These are phyloP conservation scores for Cryptococcus amylolentus DNA, from an alignment of 1,284 basidiomycete genomes.

Conservation along the genomic window DNA sequence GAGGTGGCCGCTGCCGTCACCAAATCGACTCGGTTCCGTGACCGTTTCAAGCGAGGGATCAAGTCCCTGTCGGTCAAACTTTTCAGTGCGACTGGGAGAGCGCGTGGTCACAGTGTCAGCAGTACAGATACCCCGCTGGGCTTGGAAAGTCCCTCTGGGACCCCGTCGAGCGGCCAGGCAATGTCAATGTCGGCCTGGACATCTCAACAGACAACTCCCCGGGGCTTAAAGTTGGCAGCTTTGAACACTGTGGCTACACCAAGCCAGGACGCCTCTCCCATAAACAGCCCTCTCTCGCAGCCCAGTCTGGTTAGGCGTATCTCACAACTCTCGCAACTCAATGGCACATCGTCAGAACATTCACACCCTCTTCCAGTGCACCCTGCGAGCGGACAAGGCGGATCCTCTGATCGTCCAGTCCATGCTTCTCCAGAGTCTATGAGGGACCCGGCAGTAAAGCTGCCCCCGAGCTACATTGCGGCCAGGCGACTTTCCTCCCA, in stretches of 20 bases:
- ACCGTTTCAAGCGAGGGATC: constrained; percentile 40
- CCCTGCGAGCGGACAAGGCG: background rate
- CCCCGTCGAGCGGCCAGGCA: constrained; percentile 12
- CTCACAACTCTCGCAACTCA: constrained; percentile 25
- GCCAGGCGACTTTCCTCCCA: constrained; percentile 23
- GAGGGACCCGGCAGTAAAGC: constrained; percentile 7
- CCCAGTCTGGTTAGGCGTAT: constrained; percentile 21
- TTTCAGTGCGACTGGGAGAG: constrained; percentile 14
- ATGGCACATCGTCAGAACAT: background rate
- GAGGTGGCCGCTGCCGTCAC: constrained; percentile 74
- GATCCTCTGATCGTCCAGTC: constrained; percentile 1
- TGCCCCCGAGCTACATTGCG: too few species aligned
- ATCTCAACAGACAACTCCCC: background rate
- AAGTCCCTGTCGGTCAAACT: constrained; percentile 31
- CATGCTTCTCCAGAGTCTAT: constrained; percentile 15
- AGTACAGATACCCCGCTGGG: constrained; percentile 14
- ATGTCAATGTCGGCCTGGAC: background rate
- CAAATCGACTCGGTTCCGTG: constrained; percentile 35
- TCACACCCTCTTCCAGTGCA: background rate
- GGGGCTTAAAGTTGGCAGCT: constrained; percentile 9
- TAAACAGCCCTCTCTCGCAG: constrained; percentile 19
- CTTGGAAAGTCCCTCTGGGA: constrained; percentile 6
- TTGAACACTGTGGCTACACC: constrained; percentile 1
- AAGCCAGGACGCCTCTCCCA: constrained; percentile 14
- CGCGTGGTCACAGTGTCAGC: constrained; percentile 33